Percentiles rank a stretch among this genome's conserved stretches.
These are phyloP conservation scores for Alternaria solani DNA, from an alignment of 2,329 filamentous ascomycete genomes.

Conservation along the genomic window DNA sequence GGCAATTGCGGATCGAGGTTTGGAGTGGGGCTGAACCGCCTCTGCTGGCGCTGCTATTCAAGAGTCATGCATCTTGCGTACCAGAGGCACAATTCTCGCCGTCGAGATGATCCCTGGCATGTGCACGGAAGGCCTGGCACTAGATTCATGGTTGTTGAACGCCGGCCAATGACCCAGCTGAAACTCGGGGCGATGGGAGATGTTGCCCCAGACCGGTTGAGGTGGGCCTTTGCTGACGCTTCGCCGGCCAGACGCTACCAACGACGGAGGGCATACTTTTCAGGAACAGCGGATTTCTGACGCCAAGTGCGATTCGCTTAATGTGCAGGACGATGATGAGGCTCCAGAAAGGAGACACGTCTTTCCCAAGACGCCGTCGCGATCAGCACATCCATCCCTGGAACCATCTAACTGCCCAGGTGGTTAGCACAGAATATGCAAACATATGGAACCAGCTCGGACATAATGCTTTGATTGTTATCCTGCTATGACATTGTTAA, in stretches of 20 bases:
- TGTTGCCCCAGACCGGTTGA: constrained; percentile 9
- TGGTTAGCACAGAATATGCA: not conserved
- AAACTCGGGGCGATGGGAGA: constrained; percentile 6
- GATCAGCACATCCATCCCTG: not conserved
- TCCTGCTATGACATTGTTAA: not conserved
- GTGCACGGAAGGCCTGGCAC: constrained; percentile 9
- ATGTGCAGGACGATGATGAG: constrained; percentile 7
- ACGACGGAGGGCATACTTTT: constrained; percentile 12
- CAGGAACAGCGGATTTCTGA: constrained; percentile 4
- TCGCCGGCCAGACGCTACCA: constrained; percentile 2
- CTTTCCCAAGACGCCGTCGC: not conserved
- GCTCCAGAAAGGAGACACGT: not conserved
- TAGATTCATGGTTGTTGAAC: constrained; percentile 10
- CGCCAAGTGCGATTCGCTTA: constrained; percentile 8
- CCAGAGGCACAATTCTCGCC: constrained; percentile 5
- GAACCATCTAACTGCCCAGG: not conserved
- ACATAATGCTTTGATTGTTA: not conserved
- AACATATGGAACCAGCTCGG: not conserved
- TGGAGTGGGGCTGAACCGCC: constrained; percentile 8
- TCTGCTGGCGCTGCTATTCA: constrained; percentile 8
- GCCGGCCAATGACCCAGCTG: constrained; percentile 11
- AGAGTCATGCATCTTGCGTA: constrained; percentile 11
- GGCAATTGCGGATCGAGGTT: constrained; percentile 10
- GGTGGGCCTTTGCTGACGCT: constrained; percentile 6
- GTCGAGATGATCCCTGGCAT: constrained; percentile 10